These are phyloP conservation scores for Magnaporthiopsis incrustans DNA, from an alignment of 2,329 filamentous ascomycete species.

Conservation along the genomic window DNA sequence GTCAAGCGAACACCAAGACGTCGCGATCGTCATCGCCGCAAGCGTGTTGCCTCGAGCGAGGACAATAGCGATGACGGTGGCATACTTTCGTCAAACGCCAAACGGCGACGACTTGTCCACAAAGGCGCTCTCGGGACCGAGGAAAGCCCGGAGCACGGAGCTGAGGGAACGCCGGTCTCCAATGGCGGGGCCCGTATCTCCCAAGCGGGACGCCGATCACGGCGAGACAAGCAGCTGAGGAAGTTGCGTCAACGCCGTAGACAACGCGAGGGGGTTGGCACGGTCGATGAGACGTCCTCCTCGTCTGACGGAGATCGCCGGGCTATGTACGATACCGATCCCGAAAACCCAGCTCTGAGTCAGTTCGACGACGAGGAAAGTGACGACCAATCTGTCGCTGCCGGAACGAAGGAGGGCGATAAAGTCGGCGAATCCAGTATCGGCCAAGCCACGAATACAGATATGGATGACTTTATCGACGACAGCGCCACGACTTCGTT, in stretches of 20 bases:
- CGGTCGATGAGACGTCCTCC: slow-evolving; percentile 12
- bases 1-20: not conserved
- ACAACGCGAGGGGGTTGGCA: slow-evolving; percentile 19
- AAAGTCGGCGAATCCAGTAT: not conserved
- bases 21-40: not conserved
- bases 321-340: slow-evolving; percentile 23
- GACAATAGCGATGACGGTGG: not conserved
- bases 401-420: not conserved
- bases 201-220: slow-evolving; percentile 11
- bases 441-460: slow-evolving; percentile 10
- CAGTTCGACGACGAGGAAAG: slow-evolving; percentile 27
- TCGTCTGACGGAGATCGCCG: slow-evolving; percentile 9
- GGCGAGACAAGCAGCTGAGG: slow-evolving; percentile 20
- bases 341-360: slow-evolving; percentile 19
- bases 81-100: not conserved
- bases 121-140: not conserved
- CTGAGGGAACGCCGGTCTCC: not conserved
- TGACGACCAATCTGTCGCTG: slow-evolving; percentile 9
- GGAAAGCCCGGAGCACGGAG: not conserved
- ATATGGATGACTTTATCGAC: slow-evolving; percentile 55
- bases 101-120: not conserved
- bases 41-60: not conserved
- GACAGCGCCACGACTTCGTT: slow-evolving; percentile 46
- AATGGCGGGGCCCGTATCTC: not conserved
- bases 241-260: slow-evolving; percentile 22